Evolutionary conservation across 139 green algal genomes (phyloP), one percentile per base, ranked within the genome.

Genomic region (Tetradesmus lagerheimii): DNA sequence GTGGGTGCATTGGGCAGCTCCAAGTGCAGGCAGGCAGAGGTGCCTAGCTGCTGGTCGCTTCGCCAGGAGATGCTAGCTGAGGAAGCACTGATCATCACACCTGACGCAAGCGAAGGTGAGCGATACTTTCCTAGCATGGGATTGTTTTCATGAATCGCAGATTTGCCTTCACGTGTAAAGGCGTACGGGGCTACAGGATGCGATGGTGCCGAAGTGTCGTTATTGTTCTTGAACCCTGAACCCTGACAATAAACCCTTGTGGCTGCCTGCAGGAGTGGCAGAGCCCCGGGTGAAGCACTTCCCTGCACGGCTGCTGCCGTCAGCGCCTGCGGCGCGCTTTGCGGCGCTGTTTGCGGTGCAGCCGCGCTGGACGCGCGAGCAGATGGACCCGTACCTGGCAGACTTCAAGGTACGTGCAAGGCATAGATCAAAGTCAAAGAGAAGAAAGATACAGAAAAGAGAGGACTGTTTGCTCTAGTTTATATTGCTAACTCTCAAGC

Each of bases 361-460:
- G 27, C 38, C 85, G 0, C 89, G 89, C 41, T 97, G 95, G 95
- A 89, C 92, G 35, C 34, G 77, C 23, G 64, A 88, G 43, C 88
- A 94, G 15, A 67, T 97, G 81, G 89, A 94, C 64, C 94, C 95
- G 4, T 97, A 94, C 86, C 85, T 96, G 34, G 45, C 50, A n/a
- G 91, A 81, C 43, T 34, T 97, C 12, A 86, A 92, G 92, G 92
- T 94, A 67, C 35, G 90, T 53, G 53, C 53, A n/a, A 18, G 23
- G 14, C 29, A 71, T n/a, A n/a, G n/a, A n/a, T n/a, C n/a, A n/a
- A n/a, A n/a, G n/a, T n/a, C n/a, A n/a, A n/a, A n/a, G n/a, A n/a
- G n/a, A n/a, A n/a, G n/a, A n/a, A n/a, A n/a, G n/a, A n/a, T n/a
- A n/a, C n/a, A n/a, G n/a, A n/a, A n/a, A n/a, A n/a, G n/a, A n/a